Evolutionary conservation across 768 basidiomycete genomes (phyloP), one percentile per base, ranked within the genome.

Genomic region (Termitomyces titanicus): DNA sequence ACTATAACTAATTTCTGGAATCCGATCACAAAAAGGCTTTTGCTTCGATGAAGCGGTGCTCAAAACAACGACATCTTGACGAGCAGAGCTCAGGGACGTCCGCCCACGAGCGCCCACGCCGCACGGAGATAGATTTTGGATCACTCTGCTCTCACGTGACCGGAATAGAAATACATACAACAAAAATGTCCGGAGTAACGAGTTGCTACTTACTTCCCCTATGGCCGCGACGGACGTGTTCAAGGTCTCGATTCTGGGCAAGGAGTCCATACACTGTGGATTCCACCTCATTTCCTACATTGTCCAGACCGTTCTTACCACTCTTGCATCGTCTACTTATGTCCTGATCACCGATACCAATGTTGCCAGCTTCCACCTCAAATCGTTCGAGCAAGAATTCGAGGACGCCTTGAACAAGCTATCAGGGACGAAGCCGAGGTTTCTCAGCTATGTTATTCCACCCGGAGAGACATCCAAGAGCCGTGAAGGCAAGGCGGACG

Each of bases 391-490:
- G 54, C 61, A 74, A 27, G 86, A 87, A 25, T 96, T 98, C 66
- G 64, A 76, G 7, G 57, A 64, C 3, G 73, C 65, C n/a, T 68
- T 82, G 35, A 52, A 60, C 38, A 65, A 63, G 22, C 29, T 70
- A 40, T 53, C 51, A 2, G 63, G 57, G 33, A 47, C 64, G 11
- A 75, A 75, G 47, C 77, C 88, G 1, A 74, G 93, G 53, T 92
- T 97, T 71, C 65, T 98, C 57, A 80, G 79, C 55, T 82, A 89
- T 67, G 77, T 90, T 63, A 83, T 98, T 55, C 72, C 88, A 0
- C 97, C 97, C 0, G 97, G 97, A 40, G 97, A 99, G 74, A 89
- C 86, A 0, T 88, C 91, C 29, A 99, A 99, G 74, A 89, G 86
- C 54, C 79, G 97, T 42, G 81, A 90, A 61, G 92, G 92, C 53